phyloP scores from a whole-genome alignment of 176 grass and related monocot species.

The Zea luxurians region DNA sequence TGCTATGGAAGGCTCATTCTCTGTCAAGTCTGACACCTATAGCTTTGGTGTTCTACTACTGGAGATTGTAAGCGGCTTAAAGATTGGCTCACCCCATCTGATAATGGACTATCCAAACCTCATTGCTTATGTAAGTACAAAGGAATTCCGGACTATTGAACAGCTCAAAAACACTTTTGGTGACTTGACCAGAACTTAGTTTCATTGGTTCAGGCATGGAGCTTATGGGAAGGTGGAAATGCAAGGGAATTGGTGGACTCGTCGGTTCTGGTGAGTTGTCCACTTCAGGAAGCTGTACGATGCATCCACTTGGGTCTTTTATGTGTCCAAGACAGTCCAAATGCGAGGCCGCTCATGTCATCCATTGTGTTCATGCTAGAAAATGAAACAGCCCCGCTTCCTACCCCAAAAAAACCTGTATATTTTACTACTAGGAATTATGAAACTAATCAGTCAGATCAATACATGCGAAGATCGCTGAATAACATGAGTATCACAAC shows the following conservation, averaged over 20 bases:
- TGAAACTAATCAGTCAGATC: background rate
- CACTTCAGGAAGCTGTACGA: conserved; percentile 23
- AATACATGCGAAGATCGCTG: background rate
- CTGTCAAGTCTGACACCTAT: conserved; percentile 59
- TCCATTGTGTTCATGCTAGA: conserved; percentile 46
- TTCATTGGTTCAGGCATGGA: conserved; percentile 53
- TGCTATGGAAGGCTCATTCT: conserved; percentile 43
- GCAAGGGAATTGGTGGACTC: conserved; percentile 43
- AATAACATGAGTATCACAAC: conserved; percentile 26
- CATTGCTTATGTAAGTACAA: conserved; percentile 37
- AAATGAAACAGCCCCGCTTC: conserved; percentile 32
- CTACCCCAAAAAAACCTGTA: conserved; percentile 35
- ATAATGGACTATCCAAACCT: conserved; percentile 14
- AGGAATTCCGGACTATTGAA: background rate
- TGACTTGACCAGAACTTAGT: background rate
- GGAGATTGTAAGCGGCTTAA: conserved; percentile 51
- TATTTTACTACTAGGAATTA: conserved; percentile 10
- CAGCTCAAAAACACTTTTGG: background rate
- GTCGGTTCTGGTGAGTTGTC: conserved; percentile 28
- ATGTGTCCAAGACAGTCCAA: conserved; percentile 54
- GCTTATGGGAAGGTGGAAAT: conserved; percentile 48
- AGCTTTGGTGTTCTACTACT: conserved; percentile 61
- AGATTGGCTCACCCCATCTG: conserved; percentile 34
- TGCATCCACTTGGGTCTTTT: conserved; percentile 49
- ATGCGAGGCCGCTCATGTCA: conserved; percentile 44